Evolutionary conservation across 2,329 filamentous ascomycete genomes (phyloP).

Genomic region (Arachnopeziza araneosa): DNA sequence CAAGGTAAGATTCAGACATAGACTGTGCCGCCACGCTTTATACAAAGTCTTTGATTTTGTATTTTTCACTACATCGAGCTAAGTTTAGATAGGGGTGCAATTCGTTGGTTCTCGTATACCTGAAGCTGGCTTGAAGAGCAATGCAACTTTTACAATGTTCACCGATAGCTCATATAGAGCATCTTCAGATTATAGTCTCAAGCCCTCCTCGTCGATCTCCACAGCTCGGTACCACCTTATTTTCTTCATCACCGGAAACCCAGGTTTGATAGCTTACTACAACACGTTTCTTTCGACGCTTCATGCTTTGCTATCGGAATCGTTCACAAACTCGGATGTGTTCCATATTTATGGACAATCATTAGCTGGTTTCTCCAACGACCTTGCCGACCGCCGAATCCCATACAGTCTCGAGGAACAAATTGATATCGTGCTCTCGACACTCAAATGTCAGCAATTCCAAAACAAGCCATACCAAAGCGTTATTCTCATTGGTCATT

Average conservation of each 20-base stretch:
- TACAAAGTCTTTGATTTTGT: no score
- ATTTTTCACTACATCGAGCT: no score
- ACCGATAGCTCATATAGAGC: neutral
- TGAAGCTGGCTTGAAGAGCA: neutral
- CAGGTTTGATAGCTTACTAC: slow-evolving; percentile 71
- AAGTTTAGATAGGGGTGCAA: no score
- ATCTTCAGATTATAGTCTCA: neutral
- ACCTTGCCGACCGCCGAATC: slow-evolving; percentile 32
- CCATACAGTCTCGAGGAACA: slow-evolving; percentile 47
- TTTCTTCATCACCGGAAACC: slow-evolving; percentile 73
- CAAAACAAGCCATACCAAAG: slow-evolving; percentile 43
- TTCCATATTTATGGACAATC: slow-evolving; percentile 52
- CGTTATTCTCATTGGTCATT: slow-evolving; percentile 67
- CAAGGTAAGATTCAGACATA: no score
- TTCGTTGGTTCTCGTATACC: no score
- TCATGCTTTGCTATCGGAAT: slow-evolving; percentile 44
- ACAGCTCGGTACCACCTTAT: slow-evolving; percentile 41
- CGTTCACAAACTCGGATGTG: slow-evolving; percentile 18
- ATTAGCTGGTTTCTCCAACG: slow-evolving; percentile 43
- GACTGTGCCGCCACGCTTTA: no score
- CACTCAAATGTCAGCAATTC: slow-evolving; percentile 20
- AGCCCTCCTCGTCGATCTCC: slow-evolving; percentile 9
- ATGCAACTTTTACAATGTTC: neutral
- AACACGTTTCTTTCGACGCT: slow-evolving; percentile 57
- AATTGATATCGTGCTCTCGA: slow-evolving; percentile 32